Conservation (phyloP, 345 rosid species). For the Trapa bicornis region DNA sequence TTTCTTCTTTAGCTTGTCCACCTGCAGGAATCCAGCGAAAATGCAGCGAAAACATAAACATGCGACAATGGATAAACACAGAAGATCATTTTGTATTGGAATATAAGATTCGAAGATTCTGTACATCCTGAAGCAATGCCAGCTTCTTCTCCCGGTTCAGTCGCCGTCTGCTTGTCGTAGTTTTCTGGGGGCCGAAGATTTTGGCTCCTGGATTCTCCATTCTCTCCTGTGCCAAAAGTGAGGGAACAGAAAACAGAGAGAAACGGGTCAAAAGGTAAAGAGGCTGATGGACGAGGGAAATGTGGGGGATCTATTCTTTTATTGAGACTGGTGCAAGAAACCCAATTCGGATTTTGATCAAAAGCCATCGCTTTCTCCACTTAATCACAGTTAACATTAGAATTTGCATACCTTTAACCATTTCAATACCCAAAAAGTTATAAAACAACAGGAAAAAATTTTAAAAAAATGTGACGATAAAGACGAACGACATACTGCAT, state of each 20-base stretch:
- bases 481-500: conserved; percentile 25
- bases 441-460: background rate
- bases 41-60: conserved; percentile 1
- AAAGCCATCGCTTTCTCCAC: conserved; percentile 18
- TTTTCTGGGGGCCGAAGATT: conserved; percentile 27
- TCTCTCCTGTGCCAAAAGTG: conserved; percentile 25
- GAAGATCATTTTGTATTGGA: background rate
- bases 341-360: conserved; percentile 39
- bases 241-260: conserved; percentile 11
- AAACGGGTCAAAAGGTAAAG: conserved; percentile 3
- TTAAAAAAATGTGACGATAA: conserved; percentile 4
- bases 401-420: background rate
- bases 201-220: conserved; percentile 43
- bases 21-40: conserved; percentile 17
- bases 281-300: background rate
- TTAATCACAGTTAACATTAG: background rate
- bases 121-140: conserved; percentile 84
- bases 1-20: conserved; percentile 87
- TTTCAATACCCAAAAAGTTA: background rate
- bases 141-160: conserved; percentile 61
- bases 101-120: background rate
- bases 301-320: conserved; percentile 34
- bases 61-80: conserved; percentile 7
- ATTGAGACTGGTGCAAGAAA: conserved; percentile 45
- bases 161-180: conserved; percentile 40